These are phyloP conservation scores for Suillus luteus DNA, from an alignment of 768 basidiomycete genomes.

Conservation along the genomic window DNA sequence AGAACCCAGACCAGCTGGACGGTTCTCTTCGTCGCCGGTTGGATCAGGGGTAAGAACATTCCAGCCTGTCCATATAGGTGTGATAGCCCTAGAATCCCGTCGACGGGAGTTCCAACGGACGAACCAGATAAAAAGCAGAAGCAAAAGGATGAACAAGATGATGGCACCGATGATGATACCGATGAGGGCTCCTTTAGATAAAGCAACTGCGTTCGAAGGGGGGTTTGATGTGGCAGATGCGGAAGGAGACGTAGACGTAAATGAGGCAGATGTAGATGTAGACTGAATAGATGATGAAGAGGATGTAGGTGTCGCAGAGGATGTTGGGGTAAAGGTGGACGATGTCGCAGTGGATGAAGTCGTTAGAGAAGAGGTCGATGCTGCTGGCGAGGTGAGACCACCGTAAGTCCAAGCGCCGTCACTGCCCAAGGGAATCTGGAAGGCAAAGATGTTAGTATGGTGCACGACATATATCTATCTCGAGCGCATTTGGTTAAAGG, in stretches of 20 bases:
- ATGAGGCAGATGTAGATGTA: conserved; percentile 31
- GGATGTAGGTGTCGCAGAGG: conserved; percentile 33
- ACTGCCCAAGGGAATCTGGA: conserved; percentile 72
- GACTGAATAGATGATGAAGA: conserved; percentile 29
- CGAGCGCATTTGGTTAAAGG: not conserved
- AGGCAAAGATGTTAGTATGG: conserved; percentile 11
- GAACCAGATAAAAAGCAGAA: conserved; percentile 44
- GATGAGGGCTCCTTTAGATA: conserved; percentile 33
- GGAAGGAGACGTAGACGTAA: conserved; percentile 27
- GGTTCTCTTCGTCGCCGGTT: conserved; percentile 34
- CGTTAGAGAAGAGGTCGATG: conserved; percentile 31
- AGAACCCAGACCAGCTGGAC: conserved; percentile 61
- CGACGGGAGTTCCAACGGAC: conserved; percentile 32
- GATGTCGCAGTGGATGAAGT: conserved; percentile 28
- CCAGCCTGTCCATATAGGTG: conserved; percentile 46
- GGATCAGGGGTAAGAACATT: conserved; percentile 38
- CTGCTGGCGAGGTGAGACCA: conserved; percentile 66
- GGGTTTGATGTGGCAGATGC: conserved; percentile 25
- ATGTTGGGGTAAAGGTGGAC: conserved; percentile 23
- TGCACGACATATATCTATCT: not conserved
- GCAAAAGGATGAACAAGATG: conserved; percentile 57
- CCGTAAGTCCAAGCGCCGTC: conserved; percentile 69
- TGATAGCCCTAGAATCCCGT: conserved; percentile 22
- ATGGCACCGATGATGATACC: conserved; percentile 49
- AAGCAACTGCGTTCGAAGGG: conserved; percentile 31